Evolutionary conservation across 73 alveolate genomes (phyloP).

Genomic region (Effrenium voratum): DNA sequence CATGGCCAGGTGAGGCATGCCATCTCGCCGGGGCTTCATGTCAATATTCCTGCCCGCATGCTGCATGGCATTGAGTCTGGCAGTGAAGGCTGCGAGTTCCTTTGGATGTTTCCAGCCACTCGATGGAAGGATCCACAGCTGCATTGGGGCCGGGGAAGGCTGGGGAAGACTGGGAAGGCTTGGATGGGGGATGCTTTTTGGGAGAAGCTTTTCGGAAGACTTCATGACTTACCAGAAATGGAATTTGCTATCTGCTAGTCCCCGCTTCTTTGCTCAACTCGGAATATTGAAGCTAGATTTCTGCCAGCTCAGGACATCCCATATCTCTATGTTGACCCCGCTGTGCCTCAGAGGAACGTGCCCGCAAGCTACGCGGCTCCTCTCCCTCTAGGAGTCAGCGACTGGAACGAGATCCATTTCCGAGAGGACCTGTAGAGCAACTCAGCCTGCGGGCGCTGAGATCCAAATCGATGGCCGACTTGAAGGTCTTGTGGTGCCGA

Average conservation of each 20-base stretch:
- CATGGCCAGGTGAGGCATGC: neutral
- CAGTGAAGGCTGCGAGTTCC: slow-evolving; percentile 54
- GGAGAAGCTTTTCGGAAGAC: no score
- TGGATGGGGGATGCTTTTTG: no score
- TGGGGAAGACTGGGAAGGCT: no score
- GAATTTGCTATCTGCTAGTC: no score
- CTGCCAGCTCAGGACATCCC: slow-evolving; percentile 27
- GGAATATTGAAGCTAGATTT: no score
- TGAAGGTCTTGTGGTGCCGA: no score
- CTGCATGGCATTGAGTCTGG: slow-evolving; percentile 71
- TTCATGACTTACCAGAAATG: no score
- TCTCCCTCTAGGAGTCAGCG: slow-evolving; percentile 25
- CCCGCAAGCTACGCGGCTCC: neutral
- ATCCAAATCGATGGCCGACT: no score
- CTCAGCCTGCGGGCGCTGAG: neutral
- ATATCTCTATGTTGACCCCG: slow-evolving; percentile 16
- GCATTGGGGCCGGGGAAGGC: neutral
- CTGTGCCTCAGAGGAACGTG: slow-evolving; percentile 28
- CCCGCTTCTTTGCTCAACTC: no score
- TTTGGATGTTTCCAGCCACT: slow-evolving; percentile 31
- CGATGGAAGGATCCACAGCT: slow-evolving; percentile 2
- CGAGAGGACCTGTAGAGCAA: no score
- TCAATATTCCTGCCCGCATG: slow-evolving; percentile 36
- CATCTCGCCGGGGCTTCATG: slow-evolving; percentile 3
- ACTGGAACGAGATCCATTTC: slow-evolving; percentile 5